Evolutionary conservation across 768 basidiomycete species (phyloP).

Genomic region (Daedaleopsis nitida): DNA sequence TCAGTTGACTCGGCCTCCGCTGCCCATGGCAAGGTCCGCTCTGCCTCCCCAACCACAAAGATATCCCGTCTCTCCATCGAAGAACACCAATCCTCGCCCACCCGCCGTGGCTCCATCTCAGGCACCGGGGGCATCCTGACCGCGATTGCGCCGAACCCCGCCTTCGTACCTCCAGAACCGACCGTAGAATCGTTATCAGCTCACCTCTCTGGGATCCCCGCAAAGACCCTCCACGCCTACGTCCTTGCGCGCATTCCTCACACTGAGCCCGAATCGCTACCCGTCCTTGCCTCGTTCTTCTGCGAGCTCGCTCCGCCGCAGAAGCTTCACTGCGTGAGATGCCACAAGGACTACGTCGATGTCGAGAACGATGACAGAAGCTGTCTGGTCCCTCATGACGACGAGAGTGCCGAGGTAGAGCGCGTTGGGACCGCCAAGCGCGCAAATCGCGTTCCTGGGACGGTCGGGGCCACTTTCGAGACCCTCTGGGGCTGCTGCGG

Average conservation of each 20-base stretch:
- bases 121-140: neutral
- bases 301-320: slow-evolving; percentile 65
- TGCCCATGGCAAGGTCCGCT: slow-evolving; percentile 24
- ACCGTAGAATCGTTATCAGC: slow-evolving; percentile 43
- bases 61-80: slow-evolving; percentile 29
- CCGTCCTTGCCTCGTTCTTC: slow-evolving; percentile 60
- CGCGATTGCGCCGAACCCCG: slow-evolving; percentile 28
- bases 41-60: slow-evolving; percentile 26
- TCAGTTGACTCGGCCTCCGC: slow-evolving; percentile 41
- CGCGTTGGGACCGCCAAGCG: slow-evolving; percentile 45
- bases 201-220: slow-evolving; percentile 60
- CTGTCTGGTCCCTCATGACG: slow-evolving; percentile 75
- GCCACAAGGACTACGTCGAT: slow-evolving; percentile 70
- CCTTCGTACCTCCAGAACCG: slow-evolving; percentile 31
- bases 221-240: slow-evolving; percentile 68
- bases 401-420: slow-evolving; percentile 78
- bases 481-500: slow-evolving; percentile 78
- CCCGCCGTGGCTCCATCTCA: slow-evolving; percentile 12
- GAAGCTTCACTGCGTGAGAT: slow-evolving; percentile 71
- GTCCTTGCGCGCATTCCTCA: slow-evolving; percentile 51
- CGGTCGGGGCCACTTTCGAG: slow-evolving; percentile 42
- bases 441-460: slow-evolving; percentile 23
- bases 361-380: slow-evolving; percentile 74
- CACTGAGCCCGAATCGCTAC: slow-evolving; percentile 42
- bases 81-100: slow-evolving; percentile 38